Conservation (phyloP, 495 filamentous ascomycete genomes). For the Neurospora tetrasperma region DNA sequence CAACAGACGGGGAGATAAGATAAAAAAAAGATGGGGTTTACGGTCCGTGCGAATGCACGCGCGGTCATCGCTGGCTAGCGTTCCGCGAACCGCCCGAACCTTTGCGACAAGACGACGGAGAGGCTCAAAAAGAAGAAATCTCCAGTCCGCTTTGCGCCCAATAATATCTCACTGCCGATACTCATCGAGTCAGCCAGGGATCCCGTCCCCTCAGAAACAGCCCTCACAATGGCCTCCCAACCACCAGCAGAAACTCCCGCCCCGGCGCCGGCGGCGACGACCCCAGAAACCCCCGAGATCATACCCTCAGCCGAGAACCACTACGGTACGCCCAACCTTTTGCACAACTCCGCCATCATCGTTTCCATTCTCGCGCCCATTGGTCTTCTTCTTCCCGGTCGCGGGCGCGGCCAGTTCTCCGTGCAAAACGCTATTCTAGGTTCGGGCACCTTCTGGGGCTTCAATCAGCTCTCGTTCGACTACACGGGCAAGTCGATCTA, state of each 20-base stretch:
- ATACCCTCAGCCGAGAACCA: constrained; percentile 2
- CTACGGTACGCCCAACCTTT: constrained; percentile 27
- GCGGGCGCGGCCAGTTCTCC: constrained; percentile 52
- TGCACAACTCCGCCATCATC: constrained; percentile 50
- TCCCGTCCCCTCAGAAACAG: not conserved
- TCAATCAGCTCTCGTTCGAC: constrained; percentile 52
- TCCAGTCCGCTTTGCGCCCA: not conserved
- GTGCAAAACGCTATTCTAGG: constrained; percentile 52
- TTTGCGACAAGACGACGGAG: not conserved
- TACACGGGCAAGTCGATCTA: constrained; percentile 48
- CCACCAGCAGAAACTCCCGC: not conserved
- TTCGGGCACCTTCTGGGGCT: constrained; percentile 45
- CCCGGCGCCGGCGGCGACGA: not conserved
- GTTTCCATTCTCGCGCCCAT: constrained; percentile 60
- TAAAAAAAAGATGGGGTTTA: not conserved
- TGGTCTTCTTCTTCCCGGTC: constrained; percentile 65
- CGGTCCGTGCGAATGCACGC: not conserved
- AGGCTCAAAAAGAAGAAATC: not conserved
- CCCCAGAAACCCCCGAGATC: not conserved
- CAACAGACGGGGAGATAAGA: not conserved
- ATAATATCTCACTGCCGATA: not conserved
- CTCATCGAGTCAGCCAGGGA: not conserved
- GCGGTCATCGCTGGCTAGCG: not conserved
- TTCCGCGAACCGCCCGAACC: not conserved
- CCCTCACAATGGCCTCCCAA: not conserved